A percentile compares a stretch with the other conserved stretches of the same genome.
These are phyloP conservation scores for Coemansia sp. DNA, from an alignment of 192 early-diverging fungal species.

Conservation along the genomic window DNA sequence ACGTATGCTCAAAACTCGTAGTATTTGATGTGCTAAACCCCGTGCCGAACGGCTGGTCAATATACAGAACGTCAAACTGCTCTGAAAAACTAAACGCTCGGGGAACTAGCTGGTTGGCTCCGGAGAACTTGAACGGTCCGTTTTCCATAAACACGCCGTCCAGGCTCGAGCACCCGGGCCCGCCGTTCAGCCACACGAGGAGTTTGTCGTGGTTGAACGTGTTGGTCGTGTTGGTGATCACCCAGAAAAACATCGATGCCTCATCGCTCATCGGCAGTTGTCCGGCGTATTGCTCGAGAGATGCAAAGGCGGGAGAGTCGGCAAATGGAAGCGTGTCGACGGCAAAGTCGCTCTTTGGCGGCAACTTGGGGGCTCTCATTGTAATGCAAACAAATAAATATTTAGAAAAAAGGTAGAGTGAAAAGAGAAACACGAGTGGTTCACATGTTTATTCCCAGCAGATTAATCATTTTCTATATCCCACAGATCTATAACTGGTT, in stretches of 20 bases:
- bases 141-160: conserved; percentile 71
- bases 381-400: conserved; percentile 3
- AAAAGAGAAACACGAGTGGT: neutral
- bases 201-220: conserved; percentile 49
- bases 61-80: conserved; percentile 54
- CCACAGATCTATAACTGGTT: neutral
- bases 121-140: conserved; percentile 58
- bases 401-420: neutral
- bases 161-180: conserved; percentile 62
- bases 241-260: conserved; percentile 57
- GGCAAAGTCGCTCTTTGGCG: conserved; percentile 21
- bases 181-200: conserved; percentile 68
- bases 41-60: conserved; percentile 71
- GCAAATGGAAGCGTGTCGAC: conserved; percentile 37
- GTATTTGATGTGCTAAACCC: conserved; percentile 50
- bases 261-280: conserved; percentile 43
- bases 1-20: conserved; percentile 21
- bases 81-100: conserved; percentile 46
- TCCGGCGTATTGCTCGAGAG: conserved; percentile 44
- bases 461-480: neutral
- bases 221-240: conserved; percentile 53
- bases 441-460: neutral
- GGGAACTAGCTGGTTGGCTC: conserved; percentile 24
- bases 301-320: conserved; percentile 27
- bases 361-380: neutral